Base-by-base conservation (phyloP, 768 basidiomycete species). In the Tylopilus felleus region DNA sequence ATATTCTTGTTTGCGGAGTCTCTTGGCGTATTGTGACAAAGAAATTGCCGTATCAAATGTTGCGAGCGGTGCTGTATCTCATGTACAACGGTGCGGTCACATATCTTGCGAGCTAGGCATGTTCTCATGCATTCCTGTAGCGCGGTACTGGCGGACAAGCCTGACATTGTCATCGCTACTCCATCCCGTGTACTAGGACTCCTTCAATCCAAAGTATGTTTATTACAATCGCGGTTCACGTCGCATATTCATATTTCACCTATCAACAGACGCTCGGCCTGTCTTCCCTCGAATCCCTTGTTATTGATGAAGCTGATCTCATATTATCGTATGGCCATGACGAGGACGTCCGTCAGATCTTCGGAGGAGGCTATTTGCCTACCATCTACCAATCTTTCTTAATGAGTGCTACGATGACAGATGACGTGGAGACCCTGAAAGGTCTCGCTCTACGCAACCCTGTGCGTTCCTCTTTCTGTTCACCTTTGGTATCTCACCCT, bases 381-480 rank as follows among this genome's bases (percentile, higher is more conserved):
- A 88, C 84, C 68, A 83, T 88, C 56, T 91, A 83, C 70, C 96
- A 93, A 70, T 90, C 91, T 10, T 94, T 96, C 73, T 74, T 99
- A 31, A 97, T 98, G 93, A 93, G 90, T 65, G 96, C 97, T 5
- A 99, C 96, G 0, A 87, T 98, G 86, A 93, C 94, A 12, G 90
- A 94, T 62, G 97, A 98, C 61, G 93, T 99, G 4, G 91, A 95
- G 65, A 77, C 83, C 56, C 76, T 98, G 50, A 97, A 97, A 69
- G 92, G 93, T 5, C 78, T 98, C 35, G 80, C 88, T 6, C 74
- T 99, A 17, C 80, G 93, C 23, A 91, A 85, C 71, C 94, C 96
- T 8, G 95, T 96, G 60, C 49, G 88, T 76, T 22, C 21, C 28
- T 48, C 9, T 8, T 23, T 13, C 5, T 16, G 3, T 9, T 31